These are phyloP conservation scores for Aspergillus taichungensis DNA, from an alignment of 495 filamentous ascomycete genomes.

Conservation along the genomic window DNA sequence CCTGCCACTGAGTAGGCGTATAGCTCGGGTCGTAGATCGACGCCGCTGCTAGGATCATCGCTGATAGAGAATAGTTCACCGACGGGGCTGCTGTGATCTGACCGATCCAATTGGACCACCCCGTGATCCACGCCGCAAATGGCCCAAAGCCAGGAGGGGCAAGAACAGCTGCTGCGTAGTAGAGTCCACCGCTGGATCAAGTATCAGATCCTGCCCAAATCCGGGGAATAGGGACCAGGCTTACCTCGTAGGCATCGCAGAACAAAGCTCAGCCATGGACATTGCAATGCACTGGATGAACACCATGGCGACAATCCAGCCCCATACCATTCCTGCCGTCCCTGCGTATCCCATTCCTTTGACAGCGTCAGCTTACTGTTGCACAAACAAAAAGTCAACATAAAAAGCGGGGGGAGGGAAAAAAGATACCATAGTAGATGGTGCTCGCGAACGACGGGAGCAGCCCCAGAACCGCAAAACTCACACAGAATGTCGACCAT, in stretches of 20 bases:
- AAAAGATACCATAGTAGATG: conserved; percentile 51
- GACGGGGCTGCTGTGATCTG: conserved; percentile 66
- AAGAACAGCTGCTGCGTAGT: conserved; percentile 72
- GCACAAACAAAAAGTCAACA: background rate
- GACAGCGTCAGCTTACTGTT: conserved; percentile 7
- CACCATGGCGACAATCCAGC: conserved; percentile 67
- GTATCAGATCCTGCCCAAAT: background rate
- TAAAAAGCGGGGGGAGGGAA: background rate
- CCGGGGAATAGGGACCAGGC: background rate
- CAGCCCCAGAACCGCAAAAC: conserved; percentile 66
- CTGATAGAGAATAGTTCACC: conserved; percentile 50
- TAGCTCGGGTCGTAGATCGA: conserved; percentile 61
- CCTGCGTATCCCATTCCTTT: conserved; percentile 70
- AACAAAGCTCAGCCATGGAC: conserved; percentile 59
- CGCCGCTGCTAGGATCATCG: conserved; percentile 66
- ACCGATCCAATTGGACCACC: conserved; percentile 69
- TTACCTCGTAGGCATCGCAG: conserved; percentile 57
- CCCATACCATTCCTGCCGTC: conserved; percentile 76
- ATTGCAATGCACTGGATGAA: conserved; percentile 68
- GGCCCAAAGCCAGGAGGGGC: conserved; percentile 69
- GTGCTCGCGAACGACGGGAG: conserved; percentile 69
- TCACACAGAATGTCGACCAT: conserved; percentile 76
- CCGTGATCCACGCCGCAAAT: conserved; percentile 64
- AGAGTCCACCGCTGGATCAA: conserved; percentile 56
- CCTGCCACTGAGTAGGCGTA: conserved; percentile 56